Evolutionary conservation across 345 rosid genomes (phyloP).

Genomic region (Murraya paniculata): DNA sequence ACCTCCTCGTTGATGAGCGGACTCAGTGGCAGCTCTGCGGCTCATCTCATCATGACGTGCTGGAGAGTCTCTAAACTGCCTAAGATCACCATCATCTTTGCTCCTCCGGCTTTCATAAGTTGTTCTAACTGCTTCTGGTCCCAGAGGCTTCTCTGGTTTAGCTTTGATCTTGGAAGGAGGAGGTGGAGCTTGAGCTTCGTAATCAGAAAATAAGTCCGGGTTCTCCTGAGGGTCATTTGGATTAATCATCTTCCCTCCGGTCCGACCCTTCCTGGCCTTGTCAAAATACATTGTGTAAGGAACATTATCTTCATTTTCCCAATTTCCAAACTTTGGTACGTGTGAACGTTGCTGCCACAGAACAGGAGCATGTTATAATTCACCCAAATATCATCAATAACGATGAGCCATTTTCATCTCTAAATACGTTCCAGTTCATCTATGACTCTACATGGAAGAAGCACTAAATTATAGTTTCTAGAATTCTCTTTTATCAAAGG

Average conservation of each 20-base stretch:
- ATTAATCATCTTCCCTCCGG: constrained; percentile 50
- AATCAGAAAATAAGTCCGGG: constrained; percentile 37
- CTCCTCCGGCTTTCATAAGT: constrained; percentile 37
- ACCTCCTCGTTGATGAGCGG: constrained; percentile 47
- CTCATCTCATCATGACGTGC: constrained; percentile 38
- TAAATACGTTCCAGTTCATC: not conserved
- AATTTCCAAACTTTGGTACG: constrained; percentile 88
- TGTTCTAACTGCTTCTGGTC: constrained; percentile 34
- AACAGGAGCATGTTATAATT: constrained; percentile 17
- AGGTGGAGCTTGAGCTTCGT: constrained; percentile 36
- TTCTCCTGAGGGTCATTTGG: constrained; percentile 76
- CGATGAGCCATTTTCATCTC: not conserved
- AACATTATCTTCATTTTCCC: constrained; percentile 75
- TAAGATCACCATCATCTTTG: constrained; percentile 44
- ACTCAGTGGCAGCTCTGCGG: constrained; percentile 30
- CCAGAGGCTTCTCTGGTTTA: constrained; percentile 40
- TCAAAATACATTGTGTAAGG: constrained; percentile 91
- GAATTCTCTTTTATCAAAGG: not conserved
- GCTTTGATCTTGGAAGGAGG: constrained; percentile 45
- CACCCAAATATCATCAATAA: not conserved
- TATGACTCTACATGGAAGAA: not conserved
- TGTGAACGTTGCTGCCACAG: constrained; percentile 58
- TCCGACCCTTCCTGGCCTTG: constrained; percentile 71
- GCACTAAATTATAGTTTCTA: not conserved
- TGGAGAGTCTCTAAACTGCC: constrained; percentile 41